These are phyloP conservation scores for Hamigera avellanea DNA, from an alignment of 495 filamentous ascomycete species.

Conservation along the genomic window DNA sequence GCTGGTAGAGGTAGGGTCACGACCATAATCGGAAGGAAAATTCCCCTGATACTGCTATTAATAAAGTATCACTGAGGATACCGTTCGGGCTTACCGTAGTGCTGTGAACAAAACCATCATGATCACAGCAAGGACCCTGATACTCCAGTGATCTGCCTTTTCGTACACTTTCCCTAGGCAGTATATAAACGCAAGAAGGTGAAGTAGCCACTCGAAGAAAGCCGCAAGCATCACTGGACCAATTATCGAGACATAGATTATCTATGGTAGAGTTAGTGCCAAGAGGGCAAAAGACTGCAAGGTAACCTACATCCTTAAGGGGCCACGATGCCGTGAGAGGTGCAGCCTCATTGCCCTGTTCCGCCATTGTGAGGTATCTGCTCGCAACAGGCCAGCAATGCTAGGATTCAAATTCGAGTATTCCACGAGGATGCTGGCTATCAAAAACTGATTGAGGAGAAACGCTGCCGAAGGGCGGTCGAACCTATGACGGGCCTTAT, in stretches of 20 bases:
- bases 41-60: too few relatives aligned
- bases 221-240: constrained; percentile 76
- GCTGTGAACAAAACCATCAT: constrained; percentile 62
- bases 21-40: constrained; percentile 90
- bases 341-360: constrained; percentile 1
- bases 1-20: constrained; percentile 82
- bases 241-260: constrained; percentile 73
- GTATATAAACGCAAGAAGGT: constrained; percentile 86
- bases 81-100: constrained; percentile 48
- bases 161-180: constrained; percentile 79
- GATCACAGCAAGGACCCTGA: constrained; percentile 60
- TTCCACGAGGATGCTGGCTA: too few relatives aligned
- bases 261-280: constrained; percentile 34
- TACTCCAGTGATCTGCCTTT: constrained; percentile 83
- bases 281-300: background rate
- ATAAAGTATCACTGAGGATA: background rate
- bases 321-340: constrained; percentile 41
- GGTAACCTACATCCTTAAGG: constrained; percentile 48
- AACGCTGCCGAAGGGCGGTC: too few relatives aligned
- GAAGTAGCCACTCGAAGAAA: constrained; percentile 87
- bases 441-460: too few relatives aligned
- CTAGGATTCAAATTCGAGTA: too few relatives aligned
- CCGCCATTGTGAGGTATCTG: constrained; percentile 5
- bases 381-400: too few relatives aligned
- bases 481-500: too few relatives aligned